Evolutionary conservation across 2,329 filamentous ascomycete genomes (phyloP).

Genomic region (Coniochaeta pulveracea): DNA sequence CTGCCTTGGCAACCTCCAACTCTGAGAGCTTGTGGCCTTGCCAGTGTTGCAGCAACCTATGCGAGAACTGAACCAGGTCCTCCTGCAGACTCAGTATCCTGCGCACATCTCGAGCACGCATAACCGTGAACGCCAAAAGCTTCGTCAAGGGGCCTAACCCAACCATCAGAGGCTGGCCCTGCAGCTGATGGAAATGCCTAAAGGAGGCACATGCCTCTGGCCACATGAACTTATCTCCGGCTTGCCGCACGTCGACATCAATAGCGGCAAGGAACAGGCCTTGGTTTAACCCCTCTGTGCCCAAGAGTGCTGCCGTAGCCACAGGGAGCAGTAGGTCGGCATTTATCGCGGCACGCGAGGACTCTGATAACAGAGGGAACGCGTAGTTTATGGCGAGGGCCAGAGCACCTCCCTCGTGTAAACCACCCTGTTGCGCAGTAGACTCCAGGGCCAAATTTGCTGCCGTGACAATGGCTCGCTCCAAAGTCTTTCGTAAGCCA

Average conservation of each 20-base stretch:
- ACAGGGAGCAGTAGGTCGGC: conserved; percentile 62
- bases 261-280: conserved; percentile 65
- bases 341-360: conserved; percentile 46
- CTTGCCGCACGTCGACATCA: conserved; percentile 52
- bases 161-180: conserved; percentile 48
- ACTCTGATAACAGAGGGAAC: conserved; percentile 58
- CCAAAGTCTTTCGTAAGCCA: conserved; percentile 54
- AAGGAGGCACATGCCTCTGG: conserved; percentile 47
- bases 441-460: conserved; percentile 56
- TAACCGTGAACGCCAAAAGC: conserved; percentile 52
- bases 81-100: conserved; percentile 30
- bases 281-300: conserved; percentile 61
- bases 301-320: conserved; percentile 55
- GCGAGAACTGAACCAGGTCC: conserved; percentile 55
- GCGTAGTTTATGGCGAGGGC: conserved; percentile 66
- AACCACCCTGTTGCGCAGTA: conserved; percentile 20
- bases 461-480: conserved; percentile 62
- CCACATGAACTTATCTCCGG: conserved; percentile 53
- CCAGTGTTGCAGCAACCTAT: conserved; percentile 61
- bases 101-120: conserved; percentile 27
- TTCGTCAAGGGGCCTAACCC: conserved; percentile 58
- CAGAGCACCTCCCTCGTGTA: conserved; percentile 36
- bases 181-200: conserved; percentile 43
- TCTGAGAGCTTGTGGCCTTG: conserved; percentile 60
- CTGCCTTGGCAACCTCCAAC: conserved; percentile 59